Conservation (phyloP, 2,329 filamentous ascomycete genomes). For the Exophiala alcalophila region DNA sequence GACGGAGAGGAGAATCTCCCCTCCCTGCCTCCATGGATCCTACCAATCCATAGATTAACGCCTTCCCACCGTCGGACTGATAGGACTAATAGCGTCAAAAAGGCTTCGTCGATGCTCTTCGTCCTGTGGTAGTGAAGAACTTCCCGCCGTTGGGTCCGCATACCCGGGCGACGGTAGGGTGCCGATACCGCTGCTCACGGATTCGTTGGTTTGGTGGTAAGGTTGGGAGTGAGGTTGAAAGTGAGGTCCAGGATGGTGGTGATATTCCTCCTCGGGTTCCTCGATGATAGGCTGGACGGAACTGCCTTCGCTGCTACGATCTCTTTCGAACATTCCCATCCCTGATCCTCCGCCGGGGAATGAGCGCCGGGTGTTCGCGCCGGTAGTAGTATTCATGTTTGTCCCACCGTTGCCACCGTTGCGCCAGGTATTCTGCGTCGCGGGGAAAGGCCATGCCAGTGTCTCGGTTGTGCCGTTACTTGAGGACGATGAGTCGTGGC, state of each 20-base stretch:
- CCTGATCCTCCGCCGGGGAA: background rate
- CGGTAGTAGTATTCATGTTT: background rate
- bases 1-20: no score
- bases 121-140: constrained; percentile 4
- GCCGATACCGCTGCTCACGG: constrained; percentile 16
- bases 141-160: background rate
- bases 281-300: constrained; percentile 23
- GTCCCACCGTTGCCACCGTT: constrained; percentile 2
- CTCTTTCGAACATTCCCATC: constrained; percentile 3
- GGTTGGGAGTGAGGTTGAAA: constrained; percentile 2
- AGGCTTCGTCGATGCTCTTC: constrained; percentile 15
- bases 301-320: constrained; percentile 12
- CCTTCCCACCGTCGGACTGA: constrained; percentile 16
- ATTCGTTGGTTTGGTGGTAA: constrained; percentile 20
- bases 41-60: no score
- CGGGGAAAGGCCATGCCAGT: constrained; percentile 21
- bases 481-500: constrained; percentile 12
- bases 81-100: constrained; percentile 19
- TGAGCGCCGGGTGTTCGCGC: constrained; percentile 1
- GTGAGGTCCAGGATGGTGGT: background rate
- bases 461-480: constrained; percentile 16
- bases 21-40: no score
- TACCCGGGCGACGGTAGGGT: constrained; percentile 14
- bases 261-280: constrained; percentile 5
- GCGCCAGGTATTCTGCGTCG: constrained; percentile 17